phyloP scores from a whole-genome alignment of 2,329 filamentous ascomycete species.

The Aspergillus novofumigatus region DNA sequence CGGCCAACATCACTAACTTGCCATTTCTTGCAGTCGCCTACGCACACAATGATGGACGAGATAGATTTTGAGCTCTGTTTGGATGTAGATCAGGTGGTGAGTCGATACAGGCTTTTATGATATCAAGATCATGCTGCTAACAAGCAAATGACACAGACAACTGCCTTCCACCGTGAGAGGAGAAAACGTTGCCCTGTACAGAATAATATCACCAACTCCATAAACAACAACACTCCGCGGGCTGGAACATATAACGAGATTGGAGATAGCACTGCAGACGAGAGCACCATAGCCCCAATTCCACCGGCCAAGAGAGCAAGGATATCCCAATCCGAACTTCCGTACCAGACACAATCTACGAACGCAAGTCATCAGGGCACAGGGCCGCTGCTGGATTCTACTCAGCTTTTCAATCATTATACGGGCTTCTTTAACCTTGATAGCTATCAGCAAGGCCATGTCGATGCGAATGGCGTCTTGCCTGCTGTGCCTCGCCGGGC shows the following conservation, averaged over 20 bases:
- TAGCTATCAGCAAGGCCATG: neutral
- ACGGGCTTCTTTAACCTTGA: neutral
- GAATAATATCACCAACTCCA: neutral
- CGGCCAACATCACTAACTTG: neutral
- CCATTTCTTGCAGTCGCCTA: neutral
- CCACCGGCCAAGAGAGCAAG: neutral
- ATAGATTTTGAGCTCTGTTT: slow-evolving; percentile 19
- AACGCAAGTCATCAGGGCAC: neutral
- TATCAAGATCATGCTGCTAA: neutral
- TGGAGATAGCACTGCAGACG: neutral
- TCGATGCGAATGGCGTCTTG: no score
- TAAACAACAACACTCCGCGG: neutral
- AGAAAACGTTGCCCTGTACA: neutral
- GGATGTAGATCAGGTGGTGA: slow-evolving; percentile 12
- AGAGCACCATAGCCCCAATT: neutral
- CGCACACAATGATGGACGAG: slow-evolving; percentile 14
- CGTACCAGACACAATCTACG: neutral
- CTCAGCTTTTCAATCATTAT: neutral
- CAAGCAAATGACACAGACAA: neutral
- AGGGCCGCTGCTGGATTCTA: neutral
- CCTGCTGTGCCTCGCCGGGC: neutral
- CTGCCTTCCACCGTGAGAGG: neutral
- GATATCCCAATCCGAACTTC: neutral
- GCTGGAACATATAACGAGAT: neutral
- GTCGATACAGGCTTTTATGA: neutral